Evolutionary conservation across 495 filamentous ascomycete species (phyloP), one percentile per base, ranked within the genome.

Genomic region (Platismatia glauca): DNA sequence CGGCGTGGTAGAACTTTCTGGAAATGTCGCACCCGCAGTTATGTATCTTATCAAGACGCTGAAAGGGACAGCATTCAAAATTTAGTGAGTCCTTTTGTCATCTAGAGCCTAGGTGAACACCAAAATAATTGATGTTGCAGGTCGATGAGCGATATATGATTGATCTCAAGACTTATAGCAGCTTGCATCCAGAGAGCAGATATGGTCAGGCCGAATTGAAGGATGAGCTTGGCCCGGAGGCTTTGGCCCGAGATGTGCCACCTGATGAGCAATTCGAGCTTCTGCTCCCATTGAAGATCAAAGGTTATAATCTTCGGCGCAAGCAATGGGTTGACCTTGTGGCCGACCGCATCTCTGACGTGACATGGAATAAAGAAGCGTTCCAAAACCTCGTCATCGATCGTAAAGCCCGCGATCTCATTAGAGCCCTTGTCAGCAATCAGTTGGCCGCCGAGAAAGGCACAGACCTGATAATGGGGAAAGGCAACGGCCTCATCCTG

Each of bases 311-410:
- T 59, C 67, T 79, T 64, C 64, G 69, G 62, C 64, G 66, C 68
- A 78, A 80, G 68, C 67, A 78, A 69, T 72, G 79, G 74, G 41
- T 78, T 59, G 35, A 71, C 58, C 71, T 80, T 65, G 70, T 76
- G 64, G 59, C 78, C 38, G 72, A 73, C 16, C 48, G 66, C 39
- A 57, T 75, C 27, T 57, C 68, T 53, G 71, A 81, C 31, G 79
- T 85, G 24, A 66, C 66, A 1, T 87, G 80, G 78, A 77, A 84
- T 64, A 67, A 72, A 3, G 64, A 71, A 5, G 83, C 80, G 22
- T 85, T 86, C 62, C 75, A 81, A 24, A 75, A 73, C 0, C 74
- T 87, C 0, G 80, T 84, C 7, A 68, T 86, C 6, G 72, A 77
- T 0, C 52, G 68, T 0, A 70, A 76, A 50, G 74, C 78, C 44